These are phyloP conservation scores for Exophiala sp. DNA, from an alignment of 2,329 filamentous ascomycete species.

Conservation along the genomic window DNA sequence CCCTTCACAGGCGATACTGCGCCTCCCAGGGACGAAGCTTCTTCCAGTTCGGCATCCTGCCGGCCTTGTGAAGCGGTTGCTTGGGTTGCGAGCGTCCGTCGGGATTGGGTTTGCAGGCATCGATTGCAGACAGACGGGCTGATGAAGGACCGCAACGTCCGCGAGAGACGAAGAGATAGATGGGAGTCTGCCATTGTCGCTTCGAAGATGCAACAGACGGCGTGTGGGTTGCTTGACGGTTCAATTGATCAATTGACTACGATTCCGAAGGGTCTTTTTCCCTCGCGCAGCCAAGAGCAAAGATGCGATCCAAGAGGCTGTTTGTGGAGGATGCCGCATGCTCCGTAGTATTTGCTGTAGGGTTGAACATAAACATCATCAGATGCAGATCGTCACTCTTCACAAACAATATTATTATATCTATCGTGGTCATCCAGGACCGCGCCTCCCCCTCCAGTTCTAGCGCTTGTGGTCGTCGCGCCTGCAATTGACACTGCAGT, in stretches of 20 bases:
- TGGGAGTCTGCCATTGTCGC: constrained; percentile 12
- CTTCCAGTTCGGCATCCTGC: constrained; percentile 19
- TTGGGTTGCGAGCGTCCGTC: constrained; percentile 45
- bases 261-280: background rate
- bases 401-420: background rate
- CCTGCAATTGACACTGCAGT: background rate
- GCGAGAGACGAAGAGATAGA: constrained; percentile 10
- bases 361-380: background rate
- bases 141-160: constrained; percentile 13
- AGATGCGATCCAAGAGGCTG: no score
- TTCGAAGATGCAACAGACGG: background rate
- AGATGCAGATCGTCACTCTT: no score
- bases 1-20: constrained; percentile 13
- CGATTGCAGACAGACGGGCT: constrained; percentile 19
- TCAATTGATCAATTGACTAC: background rate
- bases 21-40: constrained; percentile 16
- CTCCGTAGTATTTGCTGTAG: background rate
- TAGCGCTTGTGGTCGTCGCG: background rate
- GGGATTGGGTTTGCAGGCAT: constrained; percentile 32
- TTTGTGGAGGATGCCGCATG: constrained; percentile 1
- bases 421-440: no score
- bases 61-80: constrained; percentile 8
- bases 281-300: background rate
- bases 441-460: background rate
- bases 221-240: background rate